Percentiles rank a stretch among this genome's conserved stretches.
phyloP scores from a whole-genome alignment of 306 rosid genomes.

The Cotoneaster glaucophyllus region DNA sequence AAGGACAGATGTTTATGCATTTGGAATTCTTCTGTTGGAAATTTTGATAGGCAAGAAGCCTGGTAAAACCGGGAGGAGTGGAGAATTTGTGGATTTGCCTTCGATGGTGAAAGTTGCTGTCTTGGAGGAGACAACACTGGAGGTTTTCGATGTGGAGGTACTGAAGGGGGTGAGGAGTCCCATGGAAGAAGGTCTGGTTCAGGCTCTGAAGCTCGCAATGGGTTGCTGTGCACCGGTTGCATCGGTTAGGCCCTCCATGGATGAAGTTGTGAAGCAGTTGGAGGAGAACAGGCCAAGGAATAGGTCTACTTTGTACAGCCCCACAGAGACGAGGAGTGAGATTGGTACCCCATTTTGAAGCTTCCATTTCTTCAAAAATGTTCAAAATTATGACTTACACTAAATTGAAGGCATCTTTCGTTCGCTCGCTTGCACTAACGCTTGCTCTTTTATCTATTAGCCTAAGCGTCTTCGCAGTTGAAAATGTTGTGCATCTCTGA shows the following conservation, averaged over 20 bases:
- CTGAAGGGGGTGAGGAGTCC: conserved; percentile 88
- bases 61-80: conserved; percentile 68
- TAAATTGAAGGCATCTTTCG: not conserved
- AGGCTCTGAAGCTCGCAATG: conserved; percentile 93
- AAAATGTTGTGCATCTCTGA: conserved; percentile 15
- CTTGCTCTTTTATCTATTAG: not conserved
- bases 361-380: conserved; percentile 9
- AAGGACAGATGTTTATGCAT: conserved; percentile 87
- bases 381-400: conserved; percentile 22
- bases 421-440: not conserved
- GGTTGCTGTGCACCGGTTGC: conserved; percentile 99
- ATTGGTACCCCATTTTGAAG: conserved; percentile 88
- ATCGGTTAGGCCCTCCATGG: conserved; percentile 89
- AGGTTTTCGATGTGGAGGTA: conserved; percentile 80
- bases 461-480: not conserved
- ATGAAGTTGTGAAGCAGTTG: conserved; percentile 93
- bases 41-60: conserved; percentile 88
- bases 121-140: conserved; percentile 93
- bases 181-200: conserved; percentile 93
- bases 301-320: conserved; percentile 94
- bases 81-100: conserved; percentile 73
- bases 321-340: conserved; percentile 95
- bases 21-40: conserved; percentile 72
- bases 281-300: conserved; percentile 98
- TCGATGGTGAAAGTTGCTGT: conserved; percentile 92